Evolutionary conservation across 2,329 filamentous ascomycete genomes (phyloP).

Genomic region (Coniella vitis): DNA sequence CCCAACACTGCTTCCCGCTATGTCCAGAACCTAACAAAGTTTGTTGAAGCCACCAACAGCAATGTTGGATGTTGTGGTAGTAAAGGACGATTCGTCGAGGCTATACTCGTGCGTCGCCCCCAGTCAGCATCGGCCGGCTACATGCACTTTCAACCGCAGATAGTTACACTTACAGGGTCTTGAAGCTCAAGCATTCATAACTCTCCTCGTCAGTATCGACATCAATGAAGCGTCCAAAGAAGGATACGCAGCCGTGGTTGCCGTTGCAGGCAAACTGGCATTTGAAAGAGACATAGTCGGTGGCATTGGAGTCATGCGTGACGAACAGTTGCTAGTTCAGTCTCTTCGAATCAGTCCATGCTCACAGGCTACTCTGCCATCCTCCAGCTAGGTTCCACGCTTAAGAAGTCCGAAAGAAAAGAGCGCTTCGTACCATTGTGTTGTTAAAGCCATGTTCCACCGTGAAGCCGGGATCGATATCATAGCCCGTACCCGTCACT

Average conservation of each 20-base stretch:
- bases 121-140: not conserved
- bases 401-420: not conserved
- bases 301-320: conserved; percentile 10
- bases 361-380: not conserved
- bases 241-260: conserved; percentile 19
- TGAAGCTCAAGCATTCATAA: conserved; percentile 16
- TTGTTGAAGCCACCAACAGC: conserved; percentile 22
- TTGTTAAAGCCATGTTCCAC: conserved; percentile 8
- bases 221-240: conserved; percentile 22
- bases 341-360: not conserved
- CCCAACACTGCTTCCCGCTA: not conserved
- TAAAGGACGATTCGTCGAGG: conserved; percentile 19
- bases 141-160: not conserved
- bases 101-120: conserved; percentile 10
- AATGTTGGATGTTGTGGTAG: conserved; percentile 16
- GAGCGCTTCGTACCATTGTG: conserved; percentile 6
- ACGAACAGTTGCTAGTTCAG: conserved; percentile 14
- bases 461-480: conserved; percentile 9
- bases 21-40: conserved; percentile 15
- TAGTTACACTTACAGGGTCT: conserved; percentile 10
- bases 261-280: conserved; percentile 26
- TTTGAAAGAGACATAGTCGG: conserved; percentile 23
- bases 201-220: conserved; percentile 10
- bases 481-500: conserved; percentile 6
- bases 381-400: not conserved